Evolutionary conservation across 176 grass and related monocot species (phyloP).

Genomic region (Areca catechu): DNA sequence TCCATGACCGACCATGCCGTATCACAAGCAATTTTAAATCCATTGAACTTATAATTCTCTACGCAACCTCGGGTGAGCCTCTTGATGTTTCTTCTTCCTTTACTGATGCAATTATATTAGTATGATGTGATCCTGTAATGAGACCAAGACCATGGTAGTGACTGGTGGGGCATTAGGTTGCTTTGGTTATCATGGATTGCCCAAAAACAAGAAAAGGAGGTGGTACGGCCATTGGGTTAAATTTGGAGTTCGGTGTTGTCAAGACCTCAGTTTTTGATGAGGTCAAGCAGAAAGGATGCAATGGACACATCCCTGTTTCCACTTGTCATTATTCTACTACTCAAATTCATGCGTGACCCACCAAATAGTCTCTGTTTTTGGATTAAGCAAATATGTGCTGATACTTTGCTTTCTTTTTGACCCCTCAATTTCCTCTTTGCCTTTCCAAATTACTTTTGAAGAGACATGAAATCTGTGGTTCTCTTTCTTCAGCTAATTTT

Average conservation of each 20-base stretch:
- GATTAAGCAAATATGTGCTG: conserved; percentile 18
- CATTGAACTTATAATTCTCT: too few relatives aligned
- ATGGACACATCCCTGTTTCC: neutral
- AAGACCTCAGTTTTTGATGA: neutral
- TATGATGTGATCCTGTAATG: too few relatives aligned
- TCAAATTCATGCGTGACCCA: neutral
- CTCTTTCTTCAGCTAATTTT: neutral
- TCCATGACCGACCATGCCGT: conserved; percentile 13
- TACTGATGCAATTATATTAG: neutral
- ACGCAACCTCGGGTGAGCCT: too few relatives aligned
- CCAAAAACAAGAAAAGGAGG: too few relatives aligned
- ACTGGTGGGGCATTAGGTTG: too few relatives aligned
- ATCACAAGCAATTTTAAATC: neutral
- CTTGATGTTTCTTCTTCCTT: neutral
- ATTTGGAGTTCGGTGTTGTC: neutral
- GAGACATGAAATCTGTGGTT: neutral
- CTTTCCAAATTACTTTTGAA: conserved; percentile 24
- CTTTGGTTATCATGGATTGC: too few relatives aligned
- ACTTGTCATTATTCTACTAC: neutral
- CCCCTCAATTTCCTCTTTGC: conserved; percentile 11
- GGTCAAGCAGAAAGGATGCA: neutral
- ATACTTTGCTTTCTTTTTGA: conserved; percentile 3
- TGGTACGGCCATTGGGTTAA: neutral
- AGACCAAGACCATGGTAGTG: too few relatives aligned
- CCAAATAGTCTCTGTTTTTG: conserved; percentile 9